phyloP scores from a whole-genome alignment of 2,329 filamentous ascomycete genomes.

The Aspergillus sp. region DNA sequence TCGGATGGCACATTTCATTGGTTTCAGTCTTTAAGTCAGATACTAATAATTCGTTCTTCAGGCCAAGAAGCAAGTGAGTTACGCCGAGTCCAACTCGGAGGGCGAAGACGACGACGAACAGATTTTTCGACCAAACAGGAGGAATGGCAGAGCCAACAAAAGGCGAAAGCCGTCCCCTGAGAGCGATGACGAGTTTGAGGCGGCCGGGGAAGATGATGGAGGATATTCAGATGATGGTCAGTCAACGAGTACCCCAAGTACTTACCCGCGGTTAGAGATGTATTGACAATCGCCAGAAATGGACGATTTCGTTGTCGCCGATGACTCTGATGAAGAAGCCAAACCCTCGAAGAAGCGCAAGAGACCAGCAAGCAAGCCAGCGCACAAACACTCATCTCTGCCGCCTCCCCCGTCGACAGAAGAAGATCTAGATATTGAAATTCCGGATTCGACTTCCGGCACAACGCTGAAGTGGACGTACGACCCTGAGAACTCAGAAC shows the following conservation, averaged over 20 bases:
- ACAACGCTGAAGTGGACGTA: conserved; percentile 81
- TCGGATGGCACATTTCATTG: neutral
- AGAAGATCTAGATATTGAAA: conserved; percentile 53
- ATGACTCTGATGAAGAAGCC: conserved; percentile 72
- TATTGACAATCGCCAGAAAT: conserved; percentile 54
- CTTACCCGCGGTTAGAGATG: neutral
- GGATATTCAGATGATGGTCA: conserved; percentile 47
- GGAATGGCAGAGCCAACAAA: conserved; percentile 47
- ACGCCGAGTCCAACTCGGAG: conserved; percentile 80
- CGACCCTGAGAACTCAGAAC: conserved; percentile 56
- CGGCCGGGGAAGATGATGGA: conserved; percentile 48
- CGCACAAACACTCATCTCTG: conserved; percentile 28
- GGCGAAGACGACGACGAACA: conserved; percentile 65
- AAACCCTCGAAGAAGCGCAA: conserved; percentile 68
- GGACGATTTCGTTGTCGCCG: conserved; percentile 81
- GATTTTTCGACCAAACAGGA: conserved; percentile 56
- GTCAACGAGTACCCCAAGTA: neutral
- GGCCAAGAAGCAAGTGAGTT: conserved; percentile 62
- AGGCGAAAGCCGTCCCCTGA: conserved; percentile 60
- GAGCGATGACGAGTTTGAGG: conserved; percentile 64
- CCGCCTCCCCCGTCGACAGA: conserved; percentile 50
- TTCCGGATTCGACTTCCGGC: conserved; percentile 54
- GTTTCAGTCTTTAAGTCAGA: neutral
- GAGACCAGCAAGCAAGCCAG: conserved; percentile 47
- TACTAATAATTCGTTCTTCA: conserved; percentile 23